Evolutionary conservation across 1,284 basidiomycete species (phyloP), one percentile per base, ranked within the genome.

Genomic region (Porphyrellus sp.): DNA sequence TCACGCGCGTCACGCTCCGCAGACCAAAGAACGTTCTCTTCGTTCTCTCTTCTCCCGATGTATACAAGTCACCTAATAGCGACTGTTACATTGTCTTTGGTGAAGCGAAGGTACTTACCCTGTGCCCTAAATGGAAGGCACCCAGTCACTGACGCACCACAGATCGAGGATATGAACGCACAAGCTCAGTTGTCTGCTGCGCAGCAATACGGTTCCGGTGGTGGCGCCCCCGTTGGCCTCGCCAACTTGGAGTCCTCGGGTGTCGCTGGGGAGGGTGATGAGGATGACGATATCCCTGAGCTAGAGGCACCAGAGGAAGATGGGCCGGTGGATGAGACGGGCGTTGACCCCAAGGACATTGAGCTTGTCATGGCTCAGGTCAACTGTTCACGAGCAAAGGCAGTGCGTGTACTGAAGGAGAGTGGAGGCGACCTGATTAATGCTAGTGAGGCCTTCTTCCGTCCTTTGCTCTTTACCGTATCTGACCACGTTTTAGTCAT

Each of bases 1-100:
- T 99, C 74, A 97, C 92, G 65, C 86, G 96, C 59, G 96, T 99
- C 57, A 97, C 94, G 57, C 82, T 99, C 70, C 81, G 93, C 70
- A 82, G 94, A 71, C 91, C 94, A 52, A 96, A 96, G 77, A 96
- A 96, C 71, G 92, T 94, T 59, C 84, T 99, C 56, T 91, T 98
- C 72, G 95, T 98, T 58, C 84, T 99, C 64, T 83, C 91, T 56
- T 79, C 89, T 54, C 96, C 97, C 49, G 96, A 99, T 63, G 96
- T 99, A 49, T 99, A 93, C 87, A 98, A 98, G 80, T 94, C 93
- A 48, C 86, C 91, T 47, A 92, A 91, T 75, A 94, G 92, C 67
- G 97, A 99, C 75, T 93, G 90, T 75, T 98, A 99, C 82, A 93
- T 99, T 70, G 93, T 99, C 60, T 99, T 98, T 65, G 96, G 96